phyloP scores from a whole-genome alignment of 768 basidiomycete species.

The Pleurotus platypus region DNA sequence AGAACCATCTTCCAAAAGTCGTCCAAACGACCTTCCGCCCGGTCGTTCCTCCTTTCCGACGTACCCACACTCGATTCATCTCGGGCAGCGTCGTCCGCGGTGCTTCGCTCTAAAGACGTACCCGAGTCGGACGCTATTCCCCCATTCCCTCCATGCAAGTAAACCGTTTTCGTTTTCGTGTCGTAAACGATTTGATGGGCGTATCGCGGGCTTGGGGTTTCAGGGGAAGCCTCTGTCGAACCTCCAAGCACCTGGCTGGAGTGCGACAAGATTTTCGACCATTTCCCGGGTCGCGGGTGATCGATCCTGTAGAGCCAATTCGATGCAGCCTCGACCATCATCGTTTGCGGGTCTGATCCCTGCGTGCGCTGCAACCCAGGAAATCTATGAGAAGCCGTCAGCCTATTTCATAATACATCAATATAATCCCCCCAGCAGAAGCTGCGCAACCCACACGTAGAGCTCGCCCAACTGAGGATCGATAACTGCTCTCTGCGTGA shows the following conservation, averaged over 20 bases:
- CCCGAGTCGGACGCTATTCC: constrained; percentile 27
- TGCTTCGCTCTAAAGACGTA: not conserved
- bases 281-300: constrained; percentile 50
- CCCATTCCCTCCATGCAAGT: constrained; percentile 77
- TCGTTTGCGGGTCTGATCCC: constrained; percentile 33
- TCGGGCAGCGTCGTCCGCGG: constrained; percentile 14
- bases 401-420: not conserved
- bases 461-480: constrained; percentile 62
- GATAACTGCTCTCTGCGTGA: constrained; percentile 71
- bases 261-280: constrained; percentile 49
- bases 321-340: constrained; percentile 43
- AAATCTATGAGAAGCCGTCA: constrained; percentile 36
- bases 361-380: constrained; percentile 53
- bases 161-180: constrained; percentile 47
- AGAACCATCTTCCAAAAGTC: constrained; percentile 80
- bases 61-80: constrained; percentile 12
- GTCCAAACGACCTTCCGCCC: constrained; percentile 52
- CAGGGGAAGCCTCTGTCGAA: constrained; percentile 14
- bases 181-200: constrained; percentile 82
- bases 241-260: not conserved
- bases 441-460: constrained; percentile 53
- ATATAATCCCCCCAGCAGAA: not conserved
- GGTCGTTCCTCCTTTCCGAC: constrained; percentile 19
- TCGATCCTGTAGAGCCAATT: constrained; percentile 71
- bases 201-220: constrained; percentile 60